These are phyloP conservation scores for Kluyveromyces sp. DNA, from an alignment of 1,139 yeast genomes.

Conservation along the genomic window DNA sequence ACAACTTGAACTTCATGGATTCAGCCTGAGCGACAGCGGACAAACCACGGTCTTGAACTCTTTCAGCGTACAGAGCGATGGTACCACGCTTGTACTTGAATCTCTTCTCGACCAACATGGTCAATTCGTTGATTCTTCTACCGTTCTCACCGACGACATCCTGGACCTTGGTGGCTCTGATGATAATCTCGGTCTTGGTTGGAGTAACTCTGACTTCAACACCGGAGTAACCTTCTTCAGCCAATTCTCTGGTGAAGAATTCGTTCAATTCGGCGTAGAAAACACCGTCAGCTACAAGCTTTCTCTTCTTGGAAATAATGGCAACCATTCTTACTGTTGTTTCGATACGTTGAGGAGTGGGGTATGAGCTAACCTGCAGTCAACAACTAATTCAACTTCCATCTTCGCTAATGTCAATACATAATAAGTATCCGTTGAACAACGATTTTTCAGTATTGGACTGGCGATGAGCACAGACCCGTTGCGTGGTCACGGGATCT, in stretches of 20 bases:
- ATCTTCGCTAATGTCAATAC: too few relatives aligned
- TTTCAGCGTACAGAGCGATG: constrained; percentile 94
- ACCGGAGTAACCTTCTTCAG: constrained; percentile 99
- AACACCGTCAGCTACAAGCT: constrained; percentile 99
- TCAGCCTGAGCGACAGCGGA: constrained; percentile 99
- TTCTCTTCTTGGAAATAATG: constrained; percentile 77
- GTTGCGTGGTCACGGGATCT: background rate
- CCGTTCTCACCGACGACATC: constrained; percentile 99
- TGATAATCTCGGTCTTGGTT: constrained; percentile 94
- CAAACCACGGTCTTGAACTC: constrained; percentile 99
- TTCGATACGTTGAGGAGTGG: constrained; percentile 3
- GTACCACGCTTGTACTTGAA: constrained; percentile 94
- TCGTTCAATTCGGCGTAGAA: constrained; percentile 99
- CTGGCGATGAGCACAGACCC: too few relatives aligned
- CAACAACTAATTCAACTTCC: too few relatives aligned
- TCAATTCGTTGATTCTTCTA: constrained; percentile 99
- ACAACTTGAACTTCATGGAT: constrained; percentile 95
- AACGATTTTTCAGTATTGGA: too few relatives aligned
- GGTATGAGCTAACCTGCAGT: too few relatives aligned
- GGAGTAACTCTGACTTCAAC: constrained; percentile 99
- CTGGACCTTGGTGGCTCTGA: constrained; percentile 98
- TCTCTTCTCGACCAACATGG: constrained; percentile 97
- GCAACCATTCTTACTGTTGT: constrained; percentile 43
- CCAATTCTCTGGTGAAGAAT: constrained; percentile 99
- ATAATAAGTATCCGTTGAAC: too few relatives aligned